Evolutionary conservation across 768 basidiomycete species (phyloP).

Genomic region (Tylopilus vinaceipallidus): DNA sequence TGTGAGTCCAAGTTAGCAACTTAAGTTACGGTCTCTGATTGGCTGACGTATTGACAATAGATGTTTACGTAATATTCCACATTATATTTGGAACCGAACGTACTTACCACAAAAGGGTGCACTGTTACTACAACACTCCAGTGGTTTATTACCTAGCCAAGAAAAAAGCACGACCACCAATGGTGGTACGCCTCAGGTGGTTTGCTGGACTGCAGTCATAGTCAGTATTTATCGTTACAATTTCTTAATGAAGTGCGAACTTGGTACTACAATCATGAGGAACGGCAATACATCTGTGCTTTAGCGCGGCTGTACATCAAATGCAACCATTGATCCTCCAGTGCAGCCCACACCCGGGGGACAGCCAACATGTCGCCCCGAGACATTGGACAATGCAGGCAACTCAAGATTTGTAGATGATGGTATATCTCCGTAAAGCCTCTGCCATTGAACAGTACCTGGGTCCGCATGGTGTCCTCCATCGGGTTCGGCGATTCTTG

Average conservation of each 20-base stretch:
- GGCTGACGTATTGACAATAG: too few species aligned
- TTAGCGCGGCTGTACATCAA: constrained; percentile 33
- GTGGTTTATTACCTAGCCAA: background rate
- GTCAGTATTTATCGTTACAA: too few species aligned
- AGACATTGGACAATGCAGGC: too few species aligned
- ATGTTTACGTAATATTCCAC: too few species aligned
- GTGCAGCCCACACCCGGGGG: constrained; percentile 13
- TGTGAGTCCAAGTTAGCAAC: too few species aligned
- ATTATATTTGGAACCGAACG: too few species aligned
- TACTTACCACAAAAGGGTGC: too few species aligned
- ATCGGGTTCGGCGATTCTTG: background rate
- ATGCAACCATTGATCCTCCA: constrained; percentile 42
- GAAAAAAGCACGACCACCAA: background rate
- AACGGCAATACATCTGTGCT: background rate
- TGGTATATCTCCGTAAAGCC: constrained; percentile 38
- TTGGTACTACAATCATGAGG: background rate
- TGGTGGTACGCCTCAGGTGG: background rate
- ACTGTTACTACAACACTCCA: too few species aligned
- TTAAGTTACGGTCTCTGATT: too few species aligned
- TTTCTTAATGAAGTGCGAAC: too few species aligned
- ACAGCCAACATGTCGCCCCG: too few species aligned
- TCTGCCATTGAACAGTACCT: constrained; percentile 31
- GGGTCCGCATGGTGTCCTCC: background rate
- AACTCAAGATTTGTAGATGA: background rate
- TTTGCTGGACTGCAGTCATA: background rate